Evolutionary conservation across 2,329 filamentous ascomycete genomes (phyloP).

Genomic region (Fulvia fulva): DNA sequence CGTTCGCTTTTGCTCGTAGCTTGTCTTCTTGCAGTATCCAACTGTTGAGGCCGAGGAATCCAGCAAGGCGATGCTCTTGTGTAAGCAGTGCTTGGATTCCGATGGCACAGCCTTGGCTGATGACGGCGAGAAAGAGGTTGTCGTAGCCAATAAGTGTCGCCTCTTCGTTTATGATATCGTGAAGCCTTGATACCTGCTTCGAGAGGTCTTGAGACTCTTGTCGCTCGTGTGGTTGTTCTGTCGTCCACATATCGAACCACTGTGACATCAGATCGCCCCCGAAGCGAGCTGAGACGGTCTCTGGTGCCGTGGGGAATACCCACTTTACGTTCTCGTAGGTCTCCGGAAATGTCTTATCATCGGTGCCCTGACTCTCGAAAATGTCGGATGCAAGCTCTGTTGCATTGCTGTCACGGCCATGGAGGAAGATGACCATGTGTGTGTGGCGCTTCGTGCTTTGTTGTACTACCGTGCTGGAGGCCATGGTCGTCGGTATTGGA

Average conservation of each 20-base stretch:
- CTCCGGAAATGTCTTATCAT: conserved; percentile 29
- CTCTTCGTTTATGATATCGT: conserved; percentile 15
- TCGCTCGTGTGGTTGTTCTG: conserved; percentile 27
- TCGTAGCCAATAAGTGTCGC: conserved; percentile 14
- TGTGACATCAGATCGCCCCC: conserved; percentile 29
- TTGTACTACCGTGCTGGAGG: background rate
- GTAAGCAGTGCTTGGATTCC: conserved; percentile 19
- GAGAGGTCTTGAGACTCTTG: conserved; percentile 18
- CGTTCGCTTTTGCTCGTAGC: background rate
- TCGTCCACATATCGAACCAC: conserved; percentile 38
- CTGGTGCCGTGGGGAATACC: conserved; percentile 33
- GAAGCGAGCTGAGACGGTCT: conserved; percentile 25
- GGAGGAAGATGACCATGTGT: conserved; percentile 47
- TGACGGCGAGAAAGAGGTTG: conserved; percentile 22
- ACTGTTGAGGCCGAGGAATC: conserved; percentile 21
- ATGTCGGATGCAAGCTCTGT: conserved; percentile 40
- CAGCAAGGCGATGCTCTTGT: conserved; percentile 12
- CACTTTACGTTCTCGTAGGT: conserved; percentile 36
- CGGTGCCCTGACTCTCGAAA: conserved; percentile 34
- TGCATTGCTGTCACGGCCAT: conserved; percentile 43
- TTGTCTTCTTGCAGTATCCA: conserved; percentile 17
- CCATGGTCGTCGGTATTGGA: background rate
- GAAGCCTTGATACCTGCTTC: conserved; percentile 5
- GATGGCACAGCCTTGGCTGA: conserved; percentile 24
- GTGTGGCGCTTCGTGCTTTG: conserved; percentile 32